phyloP scores from a whole-genome alignment of 805 yeast species.

The Citeromyces nyonsensis region DNA sequence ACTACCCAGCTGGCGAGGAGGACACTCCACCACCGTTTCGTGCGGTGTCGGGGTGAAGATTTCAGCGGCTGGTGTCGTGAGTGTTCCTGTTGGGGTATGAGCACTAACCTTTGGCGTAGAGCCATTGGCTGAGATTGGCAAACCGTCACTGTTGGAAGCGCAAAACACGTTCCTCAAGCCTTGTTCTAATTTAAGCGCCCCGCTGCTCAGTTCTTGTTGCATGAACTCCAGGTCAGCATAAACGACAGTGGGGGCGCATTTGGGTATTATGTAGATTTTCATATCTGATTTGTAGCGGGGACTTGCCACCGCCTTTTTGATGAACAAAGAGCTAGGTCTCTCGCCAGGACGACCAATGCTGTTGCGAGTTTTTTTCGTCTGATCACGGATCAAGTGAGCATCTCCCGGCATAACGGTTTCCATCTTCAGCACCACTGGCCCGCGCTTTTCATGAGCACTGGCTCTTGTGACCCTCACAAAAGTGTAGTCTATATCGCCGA shows the following conservation, averaged over 20 bases:
- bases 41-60: too few relatives aligned
- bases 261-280: slow-evolving; percentile 43
- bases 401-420: slow-evolving; percentile 44
- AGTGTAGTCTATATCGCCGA: slow-evolving; percentile 24
- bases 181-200: slow-evolving; percentile 21
- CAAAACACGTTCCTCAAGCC: slow-evolving; percentile 10
- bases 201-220: slow-evolving; percentile 33
- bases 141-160: slow-evolving; percentile 12
- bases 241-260: slow-evolving; percentile 18
- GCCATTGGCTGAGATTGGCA: slow-evolving; percentile 3
- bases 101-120: slow-evolving; percentile 4
- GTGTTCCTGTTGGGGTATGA: slow-evolving; percentile 7
- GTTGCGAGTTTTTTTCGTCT: slow-evolving; percentile 13
- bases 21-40: too few relatives aligned
- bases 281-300: slow-evolving; percentile 49
- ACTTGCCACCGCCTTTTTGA: slow-evolving; percentile 42
- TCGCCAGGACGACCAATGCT: slow-evolving; percentile 22
- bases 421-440: slow-evolving; percentile 32
- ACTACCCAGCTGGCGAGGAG: not conserved
- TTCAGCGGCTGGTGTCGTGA: not conserved
- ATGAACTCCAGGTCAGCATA: slow-evolving; percentile 34
- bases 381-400: slow-evolving; percentile 30
- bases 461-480: slow-evolving; percentile 37
- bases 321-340: slow-evolving; percentile 28
- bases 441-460: slow-evolving; percentile 33